A percentile compares a stretch with the other conserved stretches of the same genome.
These are phyloP conservation scores for Arctium minus DNA, from an alignment of 129 eudicot species.

Conservation along the genomic window DNA sequence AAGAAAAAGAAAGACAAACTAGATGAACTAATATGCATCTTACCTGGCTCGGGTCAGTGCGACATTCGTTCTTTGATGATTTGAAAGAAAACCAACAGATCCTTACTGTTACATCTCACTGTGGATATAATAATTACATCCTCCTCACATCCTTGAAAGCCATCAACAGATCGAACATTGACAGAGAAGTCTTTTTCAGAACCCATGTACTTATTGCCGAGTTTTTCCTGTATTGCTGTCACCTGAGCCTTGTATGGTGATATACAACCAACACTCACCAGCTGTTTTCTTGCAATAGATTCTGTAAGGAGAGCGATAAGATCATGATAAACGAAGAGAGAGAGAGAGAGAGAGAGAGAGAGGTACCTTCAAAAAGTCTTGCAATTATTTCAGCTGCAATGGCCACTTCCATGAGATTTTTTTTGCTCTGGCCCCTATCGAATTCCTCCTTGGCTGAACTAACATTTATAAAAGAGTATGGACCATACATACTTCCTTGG, in stretches of 20 bases:
- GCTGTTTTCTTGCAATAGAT: constrained; percentile 27
- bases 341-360: background rate
- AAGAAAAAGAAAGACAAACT: background rate
- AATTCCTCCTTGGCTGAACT: background rate
- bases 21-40: background rate
- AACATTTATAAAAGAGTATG: constrained; percentile 72
- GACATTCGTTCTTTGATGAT: constrained; percentile 57
- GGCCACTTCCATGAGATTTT: no score
- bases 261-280: constrained; percentile 57
- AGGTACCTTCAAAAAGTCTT: constrained; percentile 41
- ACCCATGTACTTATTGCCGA: constrained; percentile 35
- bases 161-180: constrained; percentile 58
- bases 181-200: constrained; percentile 33
- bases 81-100: constrained; percentile 61
- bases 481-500: constrained; percentile 43
- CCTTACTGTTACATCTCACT: constrained; percentile 54
- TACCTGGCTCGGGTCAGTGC: constrained; percentile 83
- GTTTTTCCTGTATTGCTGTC: constrained; percentile 38
- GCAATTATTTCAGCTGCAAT: no score
- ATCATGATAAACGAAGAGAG: background rate
- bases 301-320: constrained; percentile 18
- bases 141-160: constrained; percentile 68
- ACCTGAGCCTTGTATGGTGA: constrained; percentile 83
- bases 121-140: constrained; percentile 72
- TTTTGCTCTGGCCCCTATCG: no score